phyloP scores from a whole-genome alignment of 1,284 basidiomycete species.

The Sporisorium sorghi region DNA sequence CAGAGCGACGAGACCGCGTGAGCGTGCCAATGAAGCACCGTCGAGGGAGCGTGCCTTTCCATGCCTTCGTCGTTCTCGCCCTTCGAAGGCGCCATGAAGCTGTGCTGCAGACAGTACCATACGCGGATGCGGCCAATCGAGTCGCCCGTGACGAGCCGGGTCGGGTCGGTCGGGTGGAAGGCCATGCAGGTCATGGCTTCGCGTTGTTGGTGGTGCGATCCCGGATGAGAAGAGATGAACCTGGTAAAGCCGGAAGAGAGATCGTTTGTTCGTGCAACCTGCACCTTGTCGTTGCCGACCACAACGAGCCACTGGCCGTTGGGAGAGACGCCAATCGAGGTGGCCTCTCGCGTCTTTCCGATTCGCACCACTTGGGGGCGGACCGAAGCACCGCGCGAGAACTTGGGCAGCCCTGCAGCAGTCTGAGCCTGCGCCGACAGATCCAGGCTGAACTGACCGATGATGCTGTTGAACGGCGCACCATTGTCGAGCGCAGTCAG shows the following conservation, averaged over 20 bases:
- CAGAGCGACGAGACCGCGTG: conserved; percentile 90
- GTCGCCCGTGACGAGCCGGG: conserved; percentile 90
- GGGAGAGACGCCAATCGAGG: conserved; percentile 76
- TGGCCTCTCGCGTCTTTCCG: conserved; percentile 70
- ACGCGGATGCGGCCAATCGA: conserved; percentile 83
- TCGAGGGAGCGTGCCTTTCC: conserved; percentile 75
- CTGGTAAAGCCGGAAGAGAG: conserved; percentile 76
- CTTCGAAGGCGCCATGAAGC: conserved; percentile 50
- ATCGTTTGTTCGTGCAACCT: conserved; percentile 72
- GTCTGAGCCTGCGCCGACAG: conserved; percentile 13
- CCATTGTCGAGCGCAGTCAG: conserved; percentile 30
- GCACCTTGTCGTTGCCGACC: conserved; percentile 82
- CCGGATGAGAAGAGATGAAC: conserved; percentile 74
- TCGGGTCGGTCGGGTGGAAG: conserved; percentile 88
- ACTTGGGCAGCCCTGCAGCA: conserved; percentile 25
- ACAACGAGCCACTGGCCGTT: conserved; percentile 86
- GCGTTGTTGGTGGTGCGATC: conserved; percentile 21
- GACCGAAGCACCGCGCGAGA: conserved; percentile 37
- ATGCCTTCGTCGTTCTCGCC: conserved; percentile 35
- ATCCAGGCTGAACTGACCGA: conserved; percentile 52
- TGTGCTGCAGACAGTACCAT: conserved; percentile 83
- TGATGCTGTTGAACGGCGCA: conserved; percentile 51
- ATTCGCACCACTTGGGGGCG: conserved; percentile 72
- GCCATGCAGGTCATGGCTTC: conserved; percentile 82
- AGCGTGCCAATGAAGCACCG: conserved; percentile 94